Evolutionary conservation across 1,284 basidiomycete genomes (phyloP).

Genomic region (Moesziomyces sp.): DNA sequence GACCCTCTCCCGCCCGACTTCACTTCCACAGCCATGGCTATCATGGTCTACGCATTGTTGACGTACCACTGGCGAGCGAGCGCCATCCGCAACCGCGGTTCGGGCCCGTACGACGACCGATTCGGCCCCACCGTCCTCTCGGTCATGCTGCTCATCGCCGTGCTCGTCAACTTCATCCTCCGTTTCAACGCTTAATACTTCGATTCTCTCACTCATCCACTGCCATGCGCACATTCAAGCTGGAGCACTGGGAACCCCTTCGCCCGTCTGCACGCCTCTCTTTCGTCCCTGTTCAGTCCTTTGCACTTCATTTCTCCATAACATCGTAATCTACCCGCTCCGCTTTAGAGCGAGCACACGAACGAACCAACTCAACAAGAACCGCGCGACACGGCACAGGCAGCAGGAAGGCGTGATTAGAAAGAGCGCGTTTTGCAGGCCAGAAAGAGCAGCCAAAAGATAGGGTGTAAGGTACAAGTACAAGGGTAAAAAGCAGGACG

Average conservation of each 20-base stretch:
- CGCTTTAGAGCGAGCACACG: neutral
- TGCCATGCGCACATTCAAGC: neutral
- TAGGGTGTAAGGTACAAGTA: conserved; percentile 18
- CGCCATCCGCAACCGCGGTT: conserved; percentile 88
- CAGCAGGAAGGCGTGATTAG: neutral
- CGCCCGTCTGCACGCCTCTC: neutral
- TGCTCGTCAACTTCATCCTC: conserved; percentile 67
- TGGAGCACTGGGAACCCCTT: neutral
- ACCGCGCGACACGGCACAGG: no score
- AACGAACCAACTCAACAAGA: no score
- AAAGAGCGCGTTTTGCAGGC: neutral
- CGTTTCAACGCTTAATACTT: conserved; percentile 55
- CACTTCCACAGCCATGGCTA: conserved; percentile 80
- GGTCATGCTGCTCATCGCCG: conserved; percentile 66
- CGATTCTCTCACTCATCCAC: neutral
- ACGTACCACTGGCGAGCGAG: conserved; percentile 96
- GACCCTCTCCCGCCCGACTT: neutral
- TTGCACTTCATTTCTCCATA: neutral
- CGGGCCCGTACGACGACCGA: conserved; percentile 96
- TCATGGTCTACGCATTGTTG: conserved; percentile 94
- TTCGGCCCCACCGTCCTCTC: conserved; percentile 70
- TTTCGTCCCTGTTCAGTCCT: neutral
- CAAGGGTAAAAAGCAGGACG: conserved; percentile 4
- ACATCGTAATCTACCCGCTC: neutral
- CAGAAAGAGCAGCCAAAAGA: conserved; percentile 6